A percentile compares a stretch with the other conserved stretches of the same genome.
These are phyloP conservation scores for Metschnikowia colocasiae DNA, from an alignment of 805 yeast species.

Conservation along the genomic window DNA sequence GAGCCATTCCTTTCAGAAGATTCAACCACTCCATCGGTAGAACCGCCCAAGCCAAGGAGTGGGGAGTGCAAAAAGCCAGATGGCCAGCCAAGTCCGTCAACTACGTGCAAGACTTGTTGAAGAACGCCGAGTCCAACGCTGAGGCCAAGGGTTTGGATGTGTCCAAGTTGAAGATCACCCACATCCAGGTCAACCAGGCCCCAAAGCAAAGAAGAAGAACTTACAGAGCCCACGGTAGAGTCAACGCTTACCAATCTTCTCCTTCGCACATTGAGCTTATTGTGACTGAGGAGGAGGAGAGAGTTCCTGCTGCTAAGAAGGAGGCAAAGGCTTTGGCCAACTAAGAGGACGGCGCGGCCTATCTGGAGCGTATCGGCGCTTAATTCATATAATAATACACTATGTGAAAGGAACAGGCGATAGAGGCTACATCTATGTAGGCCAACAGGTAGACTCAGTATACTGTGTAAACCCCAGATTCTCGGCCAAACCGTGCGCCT, in stretches of 20 bases:
- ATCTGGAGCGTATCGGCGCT: constrained; percentile 80
- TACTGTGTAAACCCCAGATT: too few species aligned
- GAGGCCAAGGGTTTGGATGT: constrained; percentile 95
- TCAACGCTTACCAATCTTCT: constrained; percentile 97
- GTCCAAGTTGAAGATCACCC: constrained; percentile 89
- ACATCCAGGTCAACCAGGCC: constrained; percentile 99
- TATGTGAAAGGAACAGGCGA: constrained; percentile 4
- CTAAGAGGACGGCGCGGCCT: constrained; percentile 88
- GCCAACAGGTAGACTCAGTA: too few species aligned
- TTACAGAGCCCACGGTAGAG: constrained; percentile 99
- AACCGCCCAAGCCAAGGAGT: constrained; percentile 99
- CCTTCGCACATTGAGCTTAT: constrained; percentile 99
- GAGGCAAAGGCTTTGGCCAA: constrained; percentile 61
- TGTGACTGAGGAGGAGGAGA: constrained; percentile 92
- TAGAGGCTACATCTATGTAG: too few species aligned
- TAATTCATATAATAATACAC: constrained; percentile 8
- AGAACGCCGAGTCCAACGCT: constrained; percentile 98
- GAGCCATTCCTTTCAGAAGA: constrained; percentile 99
- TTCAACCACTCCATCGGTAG: constrained; percentile 95
- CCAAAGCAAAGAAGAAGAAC: constrained; percentile 99
- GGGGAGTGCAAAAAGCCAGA: constrained; percentile 99
- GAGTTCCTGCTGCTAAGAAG: constrained; percentile 87
- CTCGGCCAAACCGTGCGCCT: too few species aligned
- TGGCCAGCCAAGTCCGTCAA: constrained; percentile 99
- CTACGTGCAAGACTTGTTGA: constrained; percentile 89